Conservation (phyloP, 345 rosid species). For the Lumnitzera racemosa region DNA sequence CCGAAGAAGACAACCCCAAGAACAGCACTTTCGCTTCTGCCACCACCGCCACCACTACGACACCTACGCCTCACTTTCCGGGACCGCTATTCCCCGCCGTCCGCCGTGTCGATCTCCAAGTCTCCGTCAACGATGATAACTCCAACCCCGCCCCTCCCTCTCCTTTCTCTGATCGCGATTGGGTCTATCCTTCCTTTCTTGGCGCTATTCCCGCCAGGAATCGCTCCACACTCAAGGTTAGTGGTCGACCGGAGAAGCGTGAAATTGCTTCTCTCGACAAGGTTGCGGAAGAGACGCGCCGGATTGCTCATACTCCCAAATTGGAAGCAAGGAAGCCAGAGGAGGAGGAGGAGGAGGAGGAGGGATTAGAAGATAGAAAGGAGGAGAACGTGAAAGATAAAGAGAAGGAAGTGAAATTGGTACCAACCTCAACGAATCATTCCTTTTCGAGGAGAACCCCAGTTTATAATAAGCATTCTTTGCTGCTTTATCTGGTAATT, state of each 20-base stretch:
- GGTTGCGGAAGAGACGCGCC: slow-evolving; percentile 20
- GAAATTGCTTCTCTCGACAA: slow-evolving; percentile 10
- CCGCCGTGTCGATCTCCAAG: slow-evolving; percentile 42
- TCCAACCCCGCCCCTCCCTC: slow-evolving; percentile 1
- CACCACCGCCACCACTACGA: slow-evolving; percentile 8
- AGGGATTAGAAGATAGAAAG: slow-evolving; percentile 2
- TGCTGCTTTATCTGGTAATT: slow-evolving; percentile 28
- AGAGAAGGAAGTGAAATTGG: slow-evolving; percentile 16
- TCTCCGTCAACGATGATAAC: slow-evolving; percentile 14
- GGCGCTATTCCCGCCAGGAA: slow-evolving; percentile 42
- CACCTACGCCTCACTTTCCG: slow-evolving; percentile 41
- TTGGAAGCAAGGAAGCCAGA: slow-evolving; percentile 7
- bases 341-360: slow-evolving; percentile 13
- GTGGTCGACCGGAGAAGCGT: slow-evolving; percentile 12
- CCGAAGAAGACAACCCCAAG: slow-evolving; percentile 5
- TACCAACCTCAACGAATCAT: slow-evolving; percentile 18
- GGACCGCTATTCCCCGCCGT: slow-evolving; percentile 56
- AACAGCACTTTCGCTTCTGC: not conserved
- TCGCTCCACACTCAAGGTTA: slow-evolving; percentile 30
- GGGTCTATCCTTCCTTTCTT: slow-evolving; percentile 57
- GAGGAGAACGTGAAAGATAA: not conserved
- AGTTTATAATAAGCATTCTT: slow-evolving; percentile 28
- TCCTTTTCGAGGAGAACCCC: slow-evolving; percentile 23
- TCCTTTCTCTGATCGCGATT: slow-evolving; percentile 41
- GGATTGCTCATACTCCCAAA: slow-evolving; percentile 3